These are phyloP conservation scores for Apostasia ramifera DNA, from an alignment of 106 monocot species.

Conservation along the genomic window DNA sequence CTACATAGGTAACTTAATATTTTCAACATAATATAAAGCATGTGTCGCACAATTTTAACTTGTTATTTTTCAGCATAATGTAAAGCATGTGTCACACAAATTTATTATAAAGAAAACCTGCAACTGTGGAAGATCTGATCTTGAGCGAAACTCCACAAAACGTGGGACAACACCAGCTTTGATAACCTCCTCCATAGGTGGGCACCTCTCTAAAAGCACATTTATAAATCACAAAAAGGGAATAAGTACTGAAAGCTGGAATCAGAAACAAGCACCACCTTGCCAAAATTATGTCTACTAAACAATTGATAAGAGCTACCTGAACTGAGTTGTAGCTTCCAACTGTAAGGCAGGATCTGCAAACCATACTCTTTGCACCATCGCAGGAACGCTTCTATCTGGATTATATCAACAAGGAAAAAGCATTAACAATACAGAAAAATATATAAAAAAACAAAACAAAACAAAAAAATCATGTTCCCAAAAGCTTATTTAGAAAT, in stretches of 20 bases:
- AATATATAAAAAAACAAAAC: too few relatives aligned
- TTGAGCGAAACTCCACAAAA: constrained; percentile 50
- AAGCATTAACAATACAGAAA: background rate
- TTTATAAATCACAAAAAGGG: constrained; percentile 1
- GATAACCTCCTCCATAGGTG: constrained; percentile 44
- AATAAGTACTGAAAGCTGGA: background rate
- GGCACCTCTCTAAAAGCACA: constrained; percentile 27
- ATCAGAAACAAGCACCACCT: background rate
- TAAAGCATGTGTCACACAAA: background rate
- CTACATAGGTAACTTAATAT: background rate
- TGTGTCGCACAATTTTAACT: background rate
- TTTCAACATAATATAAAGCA: background rate
- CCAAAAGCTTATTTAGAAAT: too few relatives aligned
- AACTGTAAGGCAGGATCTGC: constrained; percentile 37
- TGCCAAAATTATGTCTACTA: background rate
- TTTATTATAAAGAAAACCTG: constrained; percentile 31
- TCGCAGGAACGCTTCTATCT: constrained; percentile 24
- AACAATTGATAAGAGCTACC: constrained; percentile 59
- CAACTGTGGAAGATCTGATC: constrained; percentile 37
- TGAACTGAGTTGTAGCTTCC: constrained; percentile 45
- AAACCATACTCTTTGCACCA: constrained; percentile 39
- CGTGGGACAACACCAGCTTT: constrained; percentile 36
- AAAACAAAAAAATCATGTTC: too few relatives aligned
- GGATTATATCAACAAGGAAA: constrained; percentile 16
- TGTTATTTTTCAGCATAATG: background rate